Conservation (phyloP, 148 eudicot species). For the Persicaria tinctoria region DNA sequence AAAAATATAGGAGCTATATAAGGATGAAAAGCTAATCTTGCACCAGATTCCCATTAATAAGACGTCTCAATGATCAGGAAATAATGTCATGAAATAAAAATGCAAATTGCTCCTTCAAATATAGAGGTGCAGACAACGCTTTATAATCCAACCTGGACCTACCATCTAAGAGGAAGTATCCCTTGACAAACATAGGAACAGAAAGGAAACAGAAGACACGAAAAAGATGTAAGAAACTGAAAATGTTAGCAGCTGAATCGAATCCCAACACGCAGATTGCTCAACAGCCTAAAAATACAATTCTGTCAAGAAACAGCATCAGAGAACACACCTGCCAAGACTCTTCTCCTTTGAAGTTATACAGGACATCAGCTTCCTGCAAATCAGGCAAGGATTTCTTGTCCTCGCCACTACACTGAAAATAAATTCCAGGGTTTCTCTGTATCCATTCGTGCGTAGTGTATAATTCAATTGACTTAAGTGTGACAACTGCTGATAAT, state of each 20-base stretch:
- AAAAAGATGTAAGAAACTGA: background rate
- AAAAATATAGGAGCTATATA: too few relatives aligned
- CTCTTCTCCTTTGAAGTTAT: constrained; percentile 53
- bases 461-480: constrained; percentile 40
- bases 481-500: constrained; percentile 38
- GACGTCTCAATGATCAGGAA: background rate
- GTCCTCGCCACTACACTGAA: constrained; percentile 48
- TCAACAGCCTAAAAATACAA: background rate
- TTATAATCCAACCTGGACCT: background rate
- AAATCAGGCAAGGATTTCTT: constrained; percentile 48
- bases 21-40: background rate
- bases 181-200: background rate
- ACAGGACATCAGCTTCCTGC: constrained; percentile 27
- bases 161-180: background rate
- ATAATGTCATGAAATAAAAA: background rate
- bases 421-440: constrained; percentile 34
- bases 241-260: too few relatives aligned
- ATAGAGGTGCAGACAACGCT: background rate
- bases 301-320: background rate
- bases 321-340: constrained; percentile 56
- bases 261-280: background rate
- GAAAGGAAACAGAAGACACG: background rate
- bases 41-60: background rate
- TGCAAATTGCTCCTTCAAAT: background rate
- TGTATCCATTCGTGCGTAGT: constrained; percentile 44